A percentile compares a stretch with the other conserved stretches of the same genome.
These are phyloP conservation scores for Hymenoscyphus salicellus DNA, from an alignment of 2,329 filamentous ascomycete species.

Conservation along the genomic window DNA sequence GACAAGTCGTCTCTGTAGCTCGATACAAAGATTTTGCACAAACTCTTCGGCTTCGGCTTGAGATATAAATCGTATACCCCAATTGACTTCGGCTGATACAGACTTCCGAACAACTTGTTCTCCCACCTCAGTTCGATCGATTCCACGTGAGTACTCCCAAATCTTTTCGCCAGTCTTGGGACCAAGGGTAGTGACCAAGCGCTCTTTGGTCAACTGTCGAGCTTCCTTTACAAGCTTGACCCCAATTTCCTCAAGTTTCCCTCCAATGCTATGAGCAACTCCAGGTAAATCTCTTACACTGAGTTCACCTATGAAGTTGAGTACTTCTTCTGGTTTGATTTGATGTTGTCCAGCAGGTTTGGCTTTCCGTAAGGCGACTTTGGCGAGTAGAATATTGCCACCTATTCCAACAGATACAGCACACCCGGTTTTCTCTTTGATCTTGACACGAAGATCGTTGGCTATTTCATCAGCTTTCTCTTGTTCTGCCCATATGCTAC, in stretches of 20 bases:
- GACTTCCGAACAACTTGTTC: constrained; percentile 85
- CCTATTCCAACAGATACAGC: constrained; percentile 92
- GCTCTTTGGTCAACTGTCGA: constrained; percentile 72
- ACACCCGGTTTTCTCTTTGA: constrained; percentile 76
- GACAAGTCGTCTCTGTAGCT: constrained; percentile 75
- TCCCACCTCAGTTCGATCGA: constrained; percentile 82
- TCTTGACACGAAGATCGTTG: constrained; percentile 59
- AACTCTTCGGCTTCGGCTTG: constrained; percentile 95
- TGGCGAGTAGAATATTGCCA: constrained; percentile 84
- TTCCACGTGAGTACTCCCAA: constrained; percentile 84
- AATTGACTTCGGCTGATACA: constrained; percentile 95
- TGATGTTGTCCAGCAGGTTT: constrained; percentile 94
- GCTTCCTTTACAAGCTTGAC: constrained; percentile 82
- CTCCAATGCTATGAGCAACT: constrained; percentile 84
- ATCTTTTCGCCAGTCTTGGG: constrained; percentile 91
- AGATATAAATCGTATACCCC: constrained; percentile 92
- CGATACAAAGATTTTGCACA: constrained; percentile 76
- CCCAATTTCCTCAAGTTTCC: constrained; percentile 83
- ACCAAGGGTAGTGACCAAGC: constrained; percentile 68
- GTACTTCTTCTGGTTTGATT: constrained; percentile 74
- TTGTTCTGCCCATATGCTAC: constrained; percentile 73
- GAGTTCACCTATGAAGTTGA: constrained; percentile 73
- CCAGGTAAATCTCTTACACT: constrained; percentile 81
- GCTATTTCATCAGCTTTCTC: constrained; percentile 73
- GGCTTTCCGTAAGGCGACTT: constrained; percentile 82